Percentiles rank a stretch among this genome's conserved stretches.
phyloP scores from a whole-genome alignment of 768 basidiomycete species.

The Lyophyllum semitale region DNA sequence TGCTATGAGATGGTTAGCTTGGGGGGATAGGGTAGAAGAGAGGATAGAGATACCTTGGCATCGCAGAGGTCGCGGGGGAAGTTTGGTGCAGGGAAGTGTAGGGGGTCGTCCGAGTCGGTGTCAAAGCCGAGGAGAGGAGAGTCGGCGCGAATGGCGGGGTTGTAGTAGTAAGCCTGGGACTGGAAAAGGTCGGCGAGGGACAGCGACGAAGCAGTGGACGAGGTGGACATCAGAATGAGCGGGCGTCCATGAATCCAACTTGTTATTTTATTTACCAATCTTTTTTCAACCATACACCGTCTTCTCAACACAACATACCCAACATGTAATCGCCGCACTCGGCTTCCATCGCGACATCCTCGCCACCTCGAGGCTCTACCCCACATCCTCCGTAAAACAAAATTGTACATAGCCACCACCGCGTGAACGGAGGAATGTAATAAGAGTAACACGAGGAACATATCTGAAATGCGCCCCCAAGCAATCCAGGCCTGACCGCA shows the following conservation, averaged over 20 bases:
- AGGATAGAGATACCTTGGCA: background rate
- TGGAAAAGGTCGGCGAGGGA: background rate
- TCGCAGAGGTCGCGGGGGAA: constrained; percentile 11
- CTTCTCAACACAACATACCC: too few relatives aligned
- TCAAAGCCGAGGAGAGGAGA: constrained; percentile 27
- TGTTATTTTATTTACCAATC: background rate
- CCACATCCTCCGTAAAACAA: too few relatives aligned
- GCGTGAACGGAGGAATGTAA: too few relatives aligned
- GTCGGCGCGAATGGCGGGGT: constrained; percentile 18
- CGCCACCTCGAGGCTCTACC: too few relatives aligned
- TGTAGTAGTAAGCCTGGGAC: background rate
- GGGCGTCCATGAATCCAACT: background rate
- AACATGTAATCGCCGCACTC: too few relatives aligned
- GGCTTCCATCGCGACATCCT: too few relatives aligned
- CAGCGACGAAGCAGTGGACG: constrained; percentile 1
- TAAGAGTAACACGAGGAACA: too few relatives aligned
- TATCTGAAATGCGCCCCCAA: too few relatives aligned
- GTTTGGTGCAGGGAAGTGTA: constrained; percentile 16
- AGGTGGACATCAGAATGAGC: background rate
- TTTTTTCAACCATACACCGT: background rate
- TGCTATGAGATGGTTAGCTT: background rate
- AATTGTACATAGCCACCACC: too few relatives aligned
- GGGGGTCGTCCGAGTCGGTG: constrained; percentile 14
- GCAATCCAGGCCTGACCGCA: too few relatives aligned
- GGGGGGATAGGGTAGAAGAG: background rate